A percentile compares a stretch with the other conserved stretches of the same genome.
phyloP scores from a whole-genome alignment of 371 early-diverging fungal species.

The Mucor racemosus region DNA sequence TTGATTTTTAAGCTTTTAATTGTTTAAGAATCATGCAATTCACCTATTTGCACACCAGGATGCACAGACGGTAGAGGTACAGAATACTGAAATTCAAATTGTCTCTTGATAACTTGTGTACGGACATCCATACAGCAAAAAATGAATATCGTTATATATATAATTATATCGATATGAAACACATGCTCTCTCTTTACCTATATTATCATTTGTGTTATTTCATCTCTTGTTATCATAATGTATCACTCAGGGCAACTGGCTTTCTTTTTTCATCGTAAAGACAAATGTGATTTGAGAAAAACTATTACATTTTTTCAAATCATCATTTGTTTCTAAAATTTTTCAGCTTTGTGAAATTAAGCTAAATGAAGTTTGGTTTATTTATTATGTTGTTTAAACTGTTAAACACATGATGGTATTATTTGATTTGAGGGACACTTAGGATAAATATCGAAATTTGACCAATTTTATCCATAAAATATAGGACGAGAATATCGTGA shows the following conservation, averaged over 20 bases:
- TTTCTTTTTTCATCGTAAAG: not conserved
- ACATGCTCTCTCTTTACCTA: not conserved
- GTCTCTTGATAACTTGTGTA: not conserved
- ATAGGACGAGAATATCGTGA: no score
- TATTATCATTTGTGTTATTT: not conserved
- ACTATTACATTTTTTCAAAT: no score
- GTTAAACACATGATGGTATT: no score
- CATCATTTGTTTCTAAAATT: no score
- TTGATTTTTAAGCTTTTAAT: not conserved
- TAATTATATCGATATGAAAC: not conserved
- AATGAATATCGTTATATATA: not conserved
- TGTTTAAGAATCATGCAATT: conserved; percentile 1
- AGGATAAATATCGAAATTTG: no score
- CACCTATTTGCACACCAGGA: not conserved
- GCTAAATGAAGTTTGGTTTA: no score
- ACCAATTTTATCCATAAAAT: no score
- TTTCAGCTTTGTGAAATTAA: no score
- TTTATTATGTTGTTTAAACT: no score
- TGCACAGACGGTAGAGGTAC: not conserved
- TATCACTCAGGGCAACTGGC: not conserved
- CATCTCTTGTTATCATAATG: not conserved
- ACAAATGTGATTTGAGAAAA: no score
- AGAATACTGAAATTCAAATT: not conserved
- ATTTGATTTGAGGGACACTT: no score
- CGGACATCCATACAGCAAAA: conserved; percentile 6